A percentile compares a stretch with the other conserved stretches of the same genome.
These are phyloP conservation scores for Bretziella fagacearum DNA, from an alignment of 2,329 filamentous ascomycete genomes.

Conservation along the genomic window DNA sequence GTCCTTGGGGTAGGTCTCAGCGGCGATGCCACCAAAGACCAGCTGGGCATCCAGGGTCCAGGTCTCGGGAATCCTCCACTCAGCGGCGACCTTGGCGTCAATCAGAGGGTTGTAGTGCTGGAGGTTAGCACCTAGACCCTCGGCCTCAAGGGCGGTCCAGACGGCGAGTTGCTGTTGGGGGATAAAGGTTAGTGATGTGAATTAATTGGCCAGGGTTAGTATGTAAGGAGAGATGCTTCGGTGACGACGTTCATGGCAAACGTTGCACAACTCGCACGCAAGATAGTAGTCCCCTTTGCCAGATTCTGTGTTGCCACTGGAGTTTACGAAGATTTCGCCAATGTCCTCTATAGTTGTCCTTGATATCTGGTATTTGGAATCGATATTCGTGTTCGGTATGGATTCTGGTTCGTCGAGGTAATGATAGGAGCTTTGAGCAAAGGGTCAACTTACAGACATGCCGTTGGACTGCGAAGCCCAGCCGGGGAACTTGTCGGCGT, in stretches of 20 bases:
- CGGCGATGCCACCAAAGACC: constrained; percentile 56
- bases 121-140: constrained; percentile 73
- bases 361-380: too few species aligned
- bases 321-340: too few species aligned
- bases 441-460: constrained; percentile 38
- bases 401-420: too few species aligned
- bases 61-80: constrained; percentile 52
- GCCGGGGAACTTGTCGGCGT: constrained; percentile 60
- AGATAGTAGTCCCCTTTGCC: too few species aligned
- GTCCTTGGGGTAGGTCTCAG: constrained; percentile 42
- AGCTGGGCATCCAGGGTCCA: constrained; percentile 74
- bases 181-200: not conserved
- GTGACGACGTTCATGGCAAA: too few species aligned
- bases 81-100: constrained; percentile 48
- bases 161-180: constrained; percentile 47
- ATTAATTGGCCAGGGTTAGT: not conserved
- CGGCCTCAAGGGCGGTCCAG: constrained; percentile 69
- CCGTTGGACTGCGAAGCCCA: constrained; percentile 64
- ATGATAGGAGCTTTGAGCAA: too few species aligned
- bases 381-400: too few species aligned
- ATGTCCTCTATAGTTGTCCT: too few species aligned
- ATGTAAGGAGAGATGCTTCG: not conserved
- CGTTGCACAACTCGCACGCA: too few species aligned
- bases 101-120: constrained; percentile 89
- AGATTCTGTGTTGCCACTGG: too few species aligned